phyloP scores from a whole-genome alignment of 208 protist species.

The Herpetomonas muscarum region DNA sequence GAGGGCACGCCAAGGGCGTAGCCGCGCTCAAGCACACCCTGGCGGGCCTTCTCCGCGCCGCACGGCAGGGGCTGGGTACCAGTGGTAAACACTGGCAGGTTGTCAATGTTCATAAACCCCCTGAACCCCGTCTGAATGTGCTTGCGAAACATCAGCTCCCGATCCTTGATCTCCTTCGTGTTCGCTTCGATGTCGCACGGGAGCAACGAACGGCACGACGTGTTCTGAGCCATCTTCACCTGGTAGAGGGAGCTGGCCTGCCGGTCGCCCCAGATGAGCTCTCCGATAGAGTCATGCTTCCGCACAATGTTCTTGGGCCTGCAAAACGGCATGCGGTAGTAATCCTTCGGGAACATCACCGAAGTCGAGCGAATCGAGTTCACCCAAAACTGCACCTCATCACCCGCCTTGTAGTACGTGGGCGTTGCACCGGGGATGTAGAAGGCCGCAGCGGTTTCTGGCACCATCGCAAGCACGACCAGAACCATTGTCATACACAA shows the following conservation, averaged over 20 bases:
- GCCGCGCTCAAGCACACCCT: constrained; percentile 45
- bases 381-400: constrained; percentile 43
- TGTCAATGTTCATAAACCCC: constrained; percentile 84
- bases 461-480: background rate
- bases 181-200: constrained; percentile 36
- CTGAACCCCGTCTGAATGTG: constrained; percentile 75
- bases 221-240: constrained; percentile 44
- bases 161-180: constrained; percentile 20
- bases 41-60: constrained; percentile 11
- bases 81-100: constrained; percentile 63
- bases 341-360: constrained; percentile 64
- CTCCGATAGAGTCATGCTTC: constrained; percentile 54
- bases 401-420: constrained; percentile 40
- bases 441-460: constrained; percentile 15
- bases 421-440: constrained; percentile 63
- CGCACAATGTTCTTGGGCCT: constrained; percentile 17
- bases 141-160: constrained; percentile 20
- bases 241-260: constrained; percentile 67
- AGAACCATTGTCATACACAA: background rate
- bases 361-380: constrained; percentile 70
- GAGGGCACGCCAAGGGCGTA: constrained; percentile 59
- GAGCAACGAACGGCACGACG: constrained; percentile 31
- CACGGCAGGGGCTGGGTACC: constrained; percentile 9
- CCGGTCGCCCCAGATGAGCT: constrained; percentile 81
- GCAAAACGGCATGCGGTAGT: constrained; percentile 73